phyloP scores from a whole-genome alignment of 345 rosid genomes.

The Salix exigua region DNA sequence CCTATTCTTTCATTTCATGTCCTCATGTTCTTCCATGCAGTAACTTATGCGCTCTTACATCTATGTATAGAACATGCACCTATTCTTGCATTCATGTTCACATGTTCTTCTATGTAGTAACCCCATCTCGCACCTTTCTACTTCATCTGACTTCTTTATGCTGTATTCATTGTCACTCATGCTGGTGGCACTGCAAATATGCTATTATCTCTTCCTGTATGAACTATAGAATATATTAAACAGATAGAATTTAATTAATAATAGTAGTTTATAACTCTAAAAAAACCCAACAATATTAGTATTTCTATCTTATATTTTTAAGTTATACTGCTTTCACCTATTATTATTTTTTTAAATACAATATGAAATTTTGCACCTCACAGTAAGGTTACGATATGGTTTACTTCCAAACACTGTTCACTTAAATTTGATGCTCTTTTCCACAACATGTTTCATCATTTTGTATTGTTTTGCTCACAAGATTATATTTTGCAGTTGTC shows the following conservation, averaged over 20 bases:
- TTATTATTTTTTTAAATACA: too few relatives aligned
- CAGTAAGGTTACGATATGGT: not conserved
- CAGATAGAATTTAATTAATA: too few relatives aligned
- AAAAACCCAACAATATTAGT: too few relatives aligned
- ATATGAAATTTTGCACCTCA: not conserved
- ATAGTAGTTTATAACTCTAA: too few relatives aligned
- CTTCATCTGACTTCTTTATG: not conserved
- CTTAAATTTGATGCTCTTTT: not conserved
- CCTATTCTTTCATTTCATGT: not conserved
- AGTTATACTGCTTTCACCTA: too few relatives aligned
- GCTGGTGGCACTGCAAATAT: too few relatives aligned
- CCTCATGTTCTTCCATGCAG: not conserved
- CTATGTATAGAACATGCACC: not conserved
- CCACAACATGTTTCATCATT: not conserved
- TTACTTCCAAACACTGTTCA: not conserved
- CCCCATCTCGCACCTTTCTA: not conserved
- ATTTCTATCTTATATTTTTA: too few relatives aligned
- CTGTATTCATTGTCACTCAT: not conserved
- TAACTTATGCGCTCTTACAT: not conserved
- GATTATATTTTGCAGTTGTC: conserved; percentile 59
- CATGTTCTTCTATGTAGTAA: not conserved
- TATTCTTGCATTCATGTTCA: not conserved
- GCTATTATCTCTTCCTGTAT: too few relatives aligned
- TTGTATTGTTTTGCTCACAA: conserved; percentile 1
- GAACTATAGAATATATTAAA: too few relatives aligned